Evolutionary conservation across 2,329 filamentous ascomycete genomes (phyloP), one percentile per base, ranked within the genome.

Genomic region (Leptodontidium sp.): DNA sequence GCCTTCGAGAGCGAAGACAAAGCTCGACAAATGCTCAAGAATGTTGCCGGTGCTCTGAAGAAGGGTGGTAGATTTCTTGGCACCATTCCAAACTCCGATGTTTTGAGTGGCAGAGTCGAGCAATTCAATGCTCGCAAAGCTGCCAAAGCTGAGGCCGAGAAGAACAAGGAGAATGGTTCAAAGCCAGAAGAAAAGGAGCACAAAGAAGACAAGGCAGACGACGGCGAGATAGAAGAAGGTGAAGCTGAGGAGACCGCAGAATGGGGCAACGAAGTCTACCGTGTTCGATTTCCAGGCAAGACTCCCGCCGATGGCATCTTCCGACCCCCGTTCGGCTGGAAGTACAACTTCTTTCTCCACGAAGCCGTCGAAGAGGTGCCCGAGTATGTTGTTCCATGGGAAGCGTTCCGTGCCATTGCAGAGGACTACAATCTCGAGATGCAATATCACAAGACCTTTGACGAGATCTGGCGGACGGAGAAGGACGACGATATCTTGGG

Each of bases 371-470:
- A 98, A 79, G 93, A 94, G 78, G 93, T 97, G 8, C 95, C 96
- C 2, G 96, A 99, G 82, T 99, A 97, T 78, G 95, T 99, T 1
- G 96, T 99, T 1, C 96, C 96, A 0, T 99, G 96, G 95, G 94
- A 97, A 79, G 94, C 94, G 0, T 98, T 99, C 83, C 93, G 96
- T 81, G 94, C 93, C 32, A 84, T 98, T 75, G 96, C 96, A 21
- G 94, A 98, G 78, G 94, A 98, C 78, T 99, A 95, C 84, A 98
- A 98, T 75, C 88, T 99, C 7, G 96, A 99, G 80, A 82, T 98
- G 75, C 92, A 97, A 81, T 99, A 98, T 78, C 92, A 97, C 77
- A 95, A 95, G 80, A 88, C 91, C 0, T 99, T 99, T 79, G 83
- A 88, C 50, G 94, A 98, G 73, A 91, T 99, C 38, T 98, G 95